Evolutionary conservation across 2,329 filamentous ascomycete species (phyloP).

Genomic region (Claviceps spartinae): DNA sequence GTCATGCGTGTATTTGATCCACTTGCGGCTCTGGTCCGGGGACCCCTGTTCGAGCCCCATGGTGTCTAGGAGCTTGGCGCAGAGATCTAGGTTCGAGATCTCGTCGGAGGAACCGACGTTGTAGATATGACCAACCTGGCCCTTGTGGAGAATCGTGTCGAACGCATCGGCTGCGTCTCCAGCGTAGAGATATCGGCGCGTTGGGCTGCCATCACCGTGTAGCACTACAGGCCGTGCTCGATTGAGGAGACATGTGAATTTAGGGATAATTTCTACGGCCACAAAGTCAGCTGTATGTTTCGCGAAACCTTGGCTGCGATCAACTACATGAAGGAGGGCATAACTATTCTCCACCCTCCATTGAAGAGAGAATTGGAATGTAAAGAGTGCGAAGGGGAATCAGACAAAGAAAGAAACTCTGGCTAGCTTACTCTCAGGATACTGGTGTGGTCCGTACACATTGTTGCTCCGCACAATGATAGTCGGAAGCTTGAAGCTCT

Average conservation of each 20-base stretch:
- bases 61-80: constrained; percentile 47
- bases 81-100: constrained; percentile 60
- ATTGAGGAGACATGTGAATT: constrained; percentile 62
- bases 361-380: too few species aligned
- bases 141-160: constrained; percentile 71
- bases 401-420: background rate
- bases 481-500: constrained; percentile 66
- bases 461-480: constrained; percentile 77
- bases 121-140: constrained; percentile 61
- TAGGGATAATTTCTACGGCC: constrained; percentile 62
- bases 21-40: constrained; percentile 41
- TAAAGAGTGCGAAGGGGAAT: background rate
- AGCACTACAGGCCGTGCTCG: constrained; percentile 53
- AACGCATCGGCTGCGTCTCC: constrained; percentile 71
- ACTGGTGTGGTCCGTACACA: constrained; percentile 75
- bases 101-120: constrained; percentile 71
- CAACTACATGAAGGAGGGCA: too few species aligned
- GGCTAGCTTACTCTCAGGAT: constrained; percentile 56
- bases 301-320: too few species aligned
- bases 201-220: constrained; percentile 64
- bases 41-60: constrained; percentile 42
- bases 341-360: too few species aligned
- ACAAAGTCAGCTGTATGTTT: background rate
- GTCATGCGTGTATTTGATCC: constrained; percentile 64
- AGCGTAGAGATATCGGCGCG: constrained; percentile 63